Evolutionary conservation across 2,329 filamentous ascomycete species (phyloP).

Genomic region (Ascochyta fabae): DNA sequence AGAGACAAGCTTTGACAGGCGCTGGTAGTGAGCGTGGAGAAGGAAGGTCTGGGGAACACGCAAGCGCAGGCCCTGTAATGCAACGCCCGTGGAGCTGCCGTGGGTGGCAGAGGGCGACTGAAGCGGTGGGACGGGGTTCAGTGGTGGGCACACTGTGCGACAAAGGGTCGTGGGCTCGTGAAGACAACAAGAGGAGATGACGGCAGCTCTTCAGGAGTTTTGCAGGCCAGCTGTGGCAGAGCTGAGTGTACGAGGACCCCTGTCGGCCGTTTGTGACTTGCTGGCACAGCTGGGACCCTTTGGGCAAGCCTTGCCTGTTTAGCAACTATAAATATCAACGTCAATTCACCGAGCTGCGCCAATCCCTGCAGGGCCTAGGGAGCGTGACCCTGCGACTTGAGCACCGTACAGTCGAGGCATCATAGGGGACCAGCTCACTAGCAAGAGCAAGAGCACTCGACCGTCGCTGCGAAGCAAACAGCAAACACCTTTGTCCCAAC

Average conservation of each 20-base stretch:
- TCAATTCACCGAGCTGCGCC: constrained; percentile 22
- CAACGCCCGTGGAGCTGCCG: constrained; percentile 20
- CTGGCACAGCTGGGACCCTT: constrained; percentile 17
- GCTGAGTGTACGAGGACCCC: constrained; percentile 28
- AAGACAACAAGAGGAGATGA: constrained; percentile 9
- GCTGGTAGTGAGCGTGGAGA: constrained; percentile 33
- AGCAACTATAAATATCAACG: constrained; percentile 30
- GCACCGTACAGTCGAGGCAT: constrained; percentile 18
- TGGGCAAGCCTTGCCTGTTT: constrained; percentile 19
- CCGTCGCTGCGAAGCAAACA: constrained; percentile 2
- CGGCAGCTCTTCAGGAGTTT: constrained; percentile 23
- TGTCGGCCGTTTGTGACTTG: constrained; percentile 22
- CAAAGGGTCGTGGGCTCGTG: constrained; percentile 9
- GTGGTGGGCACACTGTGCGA: constrained; percentile 13
- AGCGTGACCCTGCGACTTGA: constrained; percentile 9
- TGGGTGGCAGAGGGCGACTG: constrained; percentile 17
- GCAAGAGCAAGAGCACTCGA: not conserved
- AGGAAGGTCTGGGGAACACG: constrained; percentile 20
- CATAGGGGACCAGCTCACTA: constrained; percentile 14
- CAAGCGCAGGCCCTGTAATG: constrained; percentile 17
- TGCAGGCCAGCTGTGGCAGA: constrained; percentile 27
- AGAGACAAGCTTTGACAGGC: constrained; percentile 18
- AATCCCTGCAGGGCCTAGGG: constrained; percentile 19
- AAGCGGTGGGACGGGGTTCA: constrained; percentile 5
- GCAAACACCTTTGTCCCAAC: constrained; percentile 6